Evolutionary conservation across 2,329 filamentous ascomycete species (phyloP).

Genomic region (Curvularia spicifera): DNA sequence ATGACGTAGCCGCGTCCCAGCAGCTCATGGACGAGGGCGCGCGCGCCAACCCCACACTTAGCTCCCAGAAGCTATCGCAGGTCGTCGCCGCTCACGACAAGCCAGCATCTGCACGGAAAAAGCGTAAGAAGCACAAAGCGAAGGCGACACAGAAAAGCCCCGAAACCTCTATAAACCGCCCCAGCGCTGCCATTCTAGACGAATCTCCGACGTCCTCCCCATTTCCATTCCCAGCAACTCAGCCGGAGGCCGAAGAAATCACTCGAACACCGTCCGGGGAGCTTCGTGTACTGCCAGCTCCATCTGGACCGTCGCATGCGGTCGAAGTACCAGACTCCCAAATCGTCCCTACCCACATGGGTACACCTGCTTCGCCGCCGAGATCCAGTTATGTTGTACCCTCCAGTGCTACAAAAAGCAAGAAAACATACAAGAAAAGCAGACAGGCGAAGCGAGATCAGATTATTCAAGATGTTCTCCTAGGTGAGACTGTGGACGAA

Average conservation of each 20-base stretch:
- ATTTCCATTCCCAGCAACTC: constrained; percentile 14
- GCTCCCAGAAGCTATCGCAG: not conserved
- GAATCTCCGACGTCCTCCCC: constrained; percentile 9
- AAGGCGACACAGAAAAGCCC: not conserved
- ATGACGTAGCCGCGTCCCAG: constrained; percentile 29
- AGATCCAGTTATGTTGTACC: constrained; percentile 15
- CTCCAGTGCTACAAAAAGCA: constrained; percentile 13
- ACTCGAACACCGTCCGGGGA: not conserved
- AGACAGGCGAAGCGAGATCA: constrained; percentile 5
- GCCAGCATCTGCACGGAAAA: not conserved
- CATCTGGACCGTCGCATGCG: not conserved
- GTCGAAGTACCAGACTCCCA: constrained; percentile 27
- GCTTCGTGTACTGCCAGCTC: not conserved
- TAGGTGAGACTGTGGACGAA: not conserved
- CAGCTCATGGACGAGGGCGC: constrained; percentile 27
- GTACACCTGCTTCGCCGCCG: constrained; percentile 9
- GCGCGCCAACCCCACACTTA: constrained; percentile 6
- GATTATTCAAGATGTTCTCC: not conserved
- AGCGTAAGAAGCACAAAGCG: constrained; percentile 5
- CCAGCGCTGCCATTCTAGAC: not conserved
- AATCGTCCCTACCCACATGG: not conserved
- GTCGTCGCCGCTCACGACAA: not conserved
- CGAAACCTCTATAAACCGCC: not conserved
- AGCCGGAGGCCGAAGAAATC: constrained; percentile 1
- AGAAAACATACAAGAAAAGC: constrained; percentile 13